Percentiles rank a stretch among this genome's conserved stretches.
These are phyloP conservation scores for Atalantia buxifolia DNA, from an alignment of 345 rosid species.

Conservation along the genomic window DNA sequence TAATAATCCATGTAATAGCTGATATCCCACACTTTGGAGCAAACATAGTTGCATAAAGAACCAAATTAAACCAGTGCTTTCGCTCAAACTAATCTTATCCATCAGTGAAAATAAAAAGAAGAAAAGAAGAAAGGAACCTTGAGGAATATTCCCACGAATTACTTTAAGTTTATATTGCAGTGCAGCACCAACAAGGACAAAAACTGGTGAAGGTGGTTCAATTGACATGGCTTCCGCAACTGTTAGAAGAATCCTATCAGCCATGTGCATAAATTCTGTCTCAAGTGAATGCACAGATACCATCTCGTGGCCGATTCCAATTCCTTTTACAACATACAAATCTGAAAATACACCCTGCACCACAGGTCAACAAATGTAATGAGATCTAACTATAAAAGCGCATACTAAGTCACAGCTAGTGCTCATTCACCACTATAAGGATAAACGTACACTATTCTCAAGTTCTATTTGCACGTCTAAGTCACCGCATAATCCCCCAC, in stretches of 20 bases:
- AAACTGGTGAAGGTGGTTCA: slow-evolving; percentile 87
- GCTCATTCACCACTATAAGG: slow-evolving; percentile 6
- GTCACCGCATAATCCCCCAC: slow-evolving; percentile 89
- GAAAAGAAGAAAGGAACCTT: slow-evolving; percentile 48
- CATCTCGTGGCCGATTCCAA: slow-evolving; percentile 78
- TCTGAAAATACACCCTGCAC: slow-evolving; percentile 89
- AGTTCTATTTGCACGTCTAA: slow-evolving; percentile 74
- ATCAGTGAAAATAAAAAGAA: slow-evolving; percentile 4
- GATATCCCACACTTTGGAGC: neutral
- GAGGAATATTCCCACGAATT: slow-evolving; percentile 71
- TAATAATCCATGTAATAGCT: neutral
- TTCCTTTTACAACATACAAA: slow-evolving; percentile 80
- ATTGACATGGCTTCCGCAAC: slow-evolving; percentile 98
- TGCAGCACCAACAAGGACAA: slow-evolving; percentile 77
- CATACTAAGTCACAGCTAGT: neutral
- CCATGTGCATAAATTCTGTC: slow-evolving; percentile 56
- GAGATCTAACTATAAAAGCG: slow-evolving; percentile 1
- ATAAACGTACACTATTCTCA: slow-evolving; percentile 67
- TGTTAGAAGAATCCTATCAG: slow-evolving; percentile 71
- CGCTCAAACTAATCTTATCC: neutral
- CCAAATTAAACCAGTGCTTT: neutral
- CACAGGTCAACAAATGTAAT: slow-evolving; percentile 13
- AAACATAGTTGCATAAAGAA: neutral
- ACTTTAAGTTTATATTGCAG: slow-evolving; percentile 68
- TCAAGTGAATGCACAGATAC: slow-evolving; percentile 81